Evolutionary conservation across 352 stramenopile genomes (phyloP), one percentile per base, ranked within the genome.

Genomic region (Pythium phragmitis): DNA sequence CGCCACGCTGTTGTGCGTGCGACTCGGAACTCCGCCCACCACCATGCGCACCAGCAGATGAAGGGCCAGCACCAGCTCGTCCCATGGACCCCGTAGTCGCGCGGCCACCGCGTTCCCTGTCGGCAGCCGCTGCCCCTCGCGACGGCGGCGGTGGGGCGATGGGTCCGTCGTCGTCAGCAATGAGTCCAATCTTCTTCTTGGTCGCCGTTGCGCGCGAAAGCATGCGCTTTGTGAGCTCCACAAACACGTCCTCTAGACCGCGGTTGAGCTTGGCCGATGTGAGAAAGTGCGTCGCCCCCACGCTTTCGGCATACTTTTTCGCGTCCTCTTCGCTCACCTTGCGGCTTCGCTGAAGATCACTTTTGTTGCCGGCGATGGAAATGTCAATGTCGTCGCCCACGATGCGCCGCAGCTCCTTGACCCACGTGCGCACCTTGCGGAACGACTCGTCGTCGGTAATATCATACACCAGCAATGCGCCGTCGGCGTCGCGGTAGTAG

Each of bases 381-480:
- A 98, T 97, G 42, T 85, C 77, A 57, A 98, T 98, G 53, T 97
- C 87, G 51, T 94, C 82, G 26, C 88, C 89, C 26, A 97, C 91
- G 56, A 97, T 96, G 46, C 92, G 86, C 7, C 89, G 86, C 58
- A 98, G 76, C 68, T 98, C 93, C 19, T 88, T 88, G 53, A 98
- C 91, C 93, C 93, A 98, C 65, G 88, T 97, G 72, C 90, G 86
- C 19, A 98, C 90, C 69, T 97, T 95, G 55, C 76, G 72, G 69
- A 97, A 96, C n/a, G 90, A 95, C 63, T 96, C 86, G 39, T 89
- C 86, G 70, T 97, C 88, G 46, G 89, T 97, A 54, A 97, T 96
- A 68, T 98, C 92, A 70, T 97, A 98, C 41, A 98, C 89, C 7
- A 98, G 71, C 36, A 98, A 65, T 51, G 89, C 89, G 51, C 86